phyloP scores from a whole-genome alignment of 192 early-diverging fungal genomes.

The Lobosporangium transversale region DNA sequence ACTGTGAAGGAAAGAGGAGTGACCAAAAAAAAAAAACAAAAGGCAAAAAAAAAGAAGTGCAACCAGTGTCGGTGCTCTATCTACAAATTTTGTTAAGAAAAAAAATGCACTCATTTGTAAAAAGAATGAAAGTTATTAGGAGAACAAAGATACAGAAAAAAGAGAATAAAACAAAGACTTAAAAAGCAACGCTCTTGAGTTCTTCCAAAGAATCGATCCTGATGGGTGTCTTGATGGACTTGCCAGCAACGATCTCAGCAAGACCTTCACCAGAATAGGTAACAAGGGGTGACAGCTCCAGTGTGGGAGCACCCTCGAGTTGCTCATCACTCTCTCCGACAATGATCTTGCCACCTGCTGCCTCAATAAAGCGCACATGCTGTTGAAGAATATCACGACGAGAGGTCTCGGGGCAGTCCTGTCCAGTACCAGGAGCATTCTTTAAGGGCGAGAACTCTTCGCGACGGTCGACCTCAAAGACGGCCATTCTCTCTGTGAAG shows the following conservation, averaged over 20 bases:
- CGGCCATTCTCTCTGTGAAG: conserved; percentile 77
- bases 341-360: conserved; percentile 77
- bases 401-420: conserved; percentile 89
- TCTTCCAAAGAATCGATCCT: conserved; percentile 26
- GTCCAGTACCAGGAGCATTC: conserved; percentile 84
- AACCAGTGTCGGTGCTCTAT: not conserved
- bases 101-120: not conserved
- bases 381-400: conserved; percentile 81
- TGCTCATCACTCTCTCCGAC: conserved; percentile 38
- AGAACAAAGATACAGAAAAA: not conserved
- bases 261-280: conserved; percentile 95
- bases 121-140: not conserved
- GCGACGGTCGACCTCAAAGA: conserved; percentile 82
- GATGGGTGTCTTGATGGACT: conserved; percentile 71
- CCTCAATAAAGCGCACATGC: conserved; percentile 76
- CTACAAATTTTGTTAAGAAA: not conserved
- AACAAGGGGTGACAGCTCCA: conserved; percentile 93
- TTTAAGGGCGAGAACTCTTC: conserved; percentile 96
- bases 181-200: conserved; percentile 29
- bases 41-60: not conserved
- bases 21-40: not conserved
- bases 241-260: conserved; percentile 73
- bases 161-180: not conserved
- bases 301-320: conserved; percentile 47
- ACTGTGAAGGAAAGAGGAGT: not conserved